Evolutionary conservation across 2,329 filamentous ascomycete species (phyloP).

Genomic region (Parastagonospora avenae): DNA sequence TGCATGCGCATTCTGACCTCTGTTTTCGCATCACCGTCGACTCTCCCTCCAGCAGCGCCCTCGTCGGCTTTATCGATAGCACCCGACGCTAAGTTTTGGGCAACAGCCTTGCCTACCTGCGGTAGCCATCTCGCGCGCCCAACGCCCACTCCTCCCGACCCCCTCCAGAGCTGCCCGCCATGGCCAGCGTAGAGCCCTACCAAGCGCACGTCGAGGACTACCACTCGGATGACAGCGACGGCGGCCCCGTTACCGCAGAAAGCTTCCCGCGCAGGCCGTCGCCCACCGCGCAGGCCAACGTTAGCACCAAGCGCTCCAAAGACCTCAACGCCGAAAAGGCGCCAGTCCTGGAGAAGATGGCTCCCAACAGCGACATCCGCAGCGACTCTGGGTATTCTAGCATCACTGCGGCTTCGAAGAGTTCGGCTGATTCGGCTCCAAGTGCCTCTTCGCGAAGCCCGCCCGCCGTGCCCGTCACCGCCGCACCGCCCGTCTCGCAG

Average conservation of each 20-base stretch:
- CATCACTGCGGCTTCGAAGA: slow-evolving; percentile 59
- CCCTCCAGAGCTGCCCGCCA: slow-evolving; percentile 16
- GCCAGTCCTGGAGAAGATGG: slow-evolving; percentile 26
- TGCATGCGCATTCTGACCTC: slow-evolving; percentile 1
- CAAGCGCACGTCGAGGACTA: slow-evolving; percentile 47
- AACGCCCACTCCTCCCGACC: slow-evolving; percentile 7
- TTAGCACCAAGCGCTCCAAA: slow-evolving; percentile 55
- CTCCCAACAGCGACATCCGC: slow-evolving; percentile 52
- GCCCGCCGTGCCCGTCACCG: slow-evolving; percentile 18
- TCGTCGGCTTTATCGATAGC: slow-evolving; percentile 1
- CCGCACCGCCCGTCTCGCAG: slow-evolving; percentile 18
- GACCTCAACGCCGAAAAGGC: slow-evolving; percentile 41
- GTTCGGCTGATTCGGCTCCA: slow-evolving; percentile 59
- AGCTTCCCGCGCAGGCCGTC: slow-evolving; percentile 28
- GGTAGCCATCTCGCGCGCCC: slow-evolving; percentile 1
- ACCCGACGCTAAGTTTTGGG: slow-evolving; percentile 2
- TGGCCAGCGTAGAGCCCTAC: slow-evolving; percentile 24
- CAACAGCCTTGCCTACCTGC: not conserved
- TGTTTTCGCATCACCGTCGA: slow-evolving; percentile 1
- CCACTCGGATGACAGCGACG: slow-evolving; percentile 46
- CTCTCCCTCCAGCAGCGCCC: not conserved
- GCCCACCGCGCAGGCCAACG: slow-evolving; percentile 57
- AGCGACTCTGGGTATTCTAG: slow-evolving; percentile 69
- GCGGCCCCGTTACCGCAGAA: slow-evolving; percentile 43
- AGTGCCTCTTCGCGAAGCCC: slow-evolving; percentile 42